Evolutionary conservation across 371 early-diverging fungal genomes (phyloP).

Genomic region (Mucor plumbeus): DNA sequence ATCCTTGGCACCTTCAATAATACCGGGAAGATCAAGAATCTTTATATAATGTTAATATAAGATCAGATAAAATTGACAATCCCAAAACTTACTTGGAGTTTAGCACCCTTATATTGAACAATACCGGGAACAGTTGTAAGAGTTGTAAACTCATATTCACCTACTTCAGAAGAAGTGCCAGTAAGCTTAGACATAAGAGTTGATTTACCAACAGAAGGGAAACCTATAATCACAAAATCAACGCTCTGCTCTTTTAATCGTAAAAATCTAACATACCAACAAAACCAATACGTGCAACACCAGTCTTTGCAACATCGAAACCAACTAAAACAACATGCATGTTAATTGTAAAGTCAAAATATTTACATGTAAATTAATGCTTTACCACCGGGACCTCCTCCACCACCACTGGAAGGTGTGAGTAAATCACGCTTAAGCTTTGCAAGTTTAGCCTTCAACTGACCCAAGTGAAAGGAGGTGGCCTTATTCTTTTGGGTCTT

Average conservation of each 20-base stretch:
- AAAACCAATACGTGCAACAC: conserved; percentile 95
- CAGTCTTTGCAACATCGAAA: conserved; percentile 97
- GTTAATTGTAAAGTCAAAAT: neutral
- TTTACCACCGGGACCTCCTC: conserved; percentile 76
- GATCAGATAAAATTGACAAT: neutral
- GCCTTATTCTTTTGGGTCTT: conserved; percentile 86
- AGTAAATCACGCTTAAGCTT: conserved; percentile 94
- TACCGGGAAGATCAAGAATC: conserved; percentile 85
- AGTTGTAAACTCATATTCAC: conserved; percentile 99
- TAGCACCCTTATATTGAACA: conserved; percentile 98
- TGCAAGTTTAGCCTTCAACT: conserved; percentile 98
- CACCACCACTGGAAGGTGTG: conserved; percentile 83
- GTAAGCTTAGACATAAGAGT: conserved; percentile 98
- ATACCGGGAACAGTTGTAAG: conserved; percentile 98
- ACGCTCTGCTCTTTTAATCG: neutral
- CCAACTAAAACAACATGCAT: conserved; percentile 62
- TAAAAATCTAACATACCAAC: conserved; percentile 54
- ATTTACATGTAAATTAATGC: neutral
- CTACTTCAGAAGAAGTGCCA: conserved; percentile 96
- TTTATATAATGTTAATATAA: neutral
- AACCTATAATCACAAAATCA: conserved; percentile 65
- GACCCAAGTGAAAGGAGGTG: conserved; percentile 98
- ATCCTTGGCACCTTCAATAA: conserved; percentile 99
- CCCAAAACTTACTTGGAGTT: conserved; percentile 63
- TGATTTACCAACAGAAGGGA: conserved; percentile 98